Evolutionary conservation across 192 early-diverging fungal species (phyloP), one percentile per base, ranked within the genome.

Genomic region (Powellomyces hirtus): DNA sequence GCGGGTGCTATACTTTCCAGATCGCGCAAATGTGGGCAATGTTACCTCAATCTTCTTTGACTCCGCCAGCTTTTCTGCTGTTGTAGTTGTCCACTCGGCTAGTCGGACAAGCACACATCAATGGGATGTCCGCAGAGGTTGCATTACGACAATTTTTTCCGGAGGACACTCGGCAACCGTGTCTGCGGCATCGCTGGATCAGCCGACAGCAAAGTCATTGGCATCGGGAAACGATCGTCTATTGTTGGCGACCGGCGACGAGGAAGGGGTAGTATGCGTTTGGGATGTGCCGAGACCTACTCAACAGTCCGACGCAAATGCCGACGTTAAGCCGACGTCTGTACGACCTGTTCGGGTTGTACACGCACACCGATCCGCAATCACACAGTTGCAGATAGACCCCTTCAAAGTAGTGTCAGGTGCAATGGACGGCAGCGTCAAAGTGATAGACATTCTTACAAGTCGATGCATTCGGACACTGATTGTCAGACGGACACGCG

Each of bases 381-480:
- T 73, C 16, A 52, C 49, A 4, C 22, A 37, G 10, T 5, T 73
- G 16, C 53, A 27, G 20, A 46, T 79, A 30, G 79, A 80, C n/a
- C 58, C 38, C 0, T 58, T 68, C 60, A 65, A 60, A 13, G 14
- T 62, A 13, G 27, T 73, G 0, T 60, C 63, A 0, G 71, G 46
- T 34, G 81, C 81, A 24, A 67, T 60, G 34, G 84, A 88, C 72
- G 86, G 86, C 7, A 84, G 81, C 76, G 78, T 80, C 8, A 80
- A 83, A 46, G 59, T 78, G 31, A 77, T 79, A 75, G 82, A 88
- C 62, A 76, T 84, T 11, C 71, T 86, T 1, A 83, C 80, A 31
- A 82, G 83, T 2, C 27, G 62, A 1, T 51, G 73, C 30, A 71
- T 87, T 37, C 51, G 62, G 22, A 75, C 65, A 16, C 63, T 75